Evolutionary conservation across 1,284 basidiomycete species (phyloP).

Genomic region (Laetiporus sulphureus): DNA sequence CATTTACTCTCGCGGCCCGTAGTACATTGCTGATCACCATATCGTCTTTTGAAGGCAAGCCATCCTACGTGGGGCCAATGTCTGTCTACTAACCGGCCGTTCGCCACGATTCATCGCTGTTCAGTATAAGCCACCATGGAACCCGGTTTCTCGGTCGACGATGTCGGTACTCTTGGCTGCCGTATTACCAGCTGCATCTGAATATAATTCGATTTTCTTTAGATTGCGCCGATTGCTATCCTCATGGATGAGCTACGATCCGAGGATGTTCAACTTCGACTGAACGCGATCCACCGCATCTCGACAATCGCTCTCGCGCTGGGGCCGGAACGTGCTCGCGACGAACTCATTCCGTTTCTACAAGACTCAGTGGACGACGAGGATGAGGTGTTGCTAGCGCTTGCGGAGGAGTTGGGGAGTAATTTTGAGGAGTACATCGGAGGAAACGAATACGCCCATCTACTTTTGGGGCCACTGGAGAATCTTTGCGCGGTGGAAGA

Average conservation of each 20-base stretch:
- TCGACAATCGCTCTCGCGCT: slow-evolving; percentile 98
- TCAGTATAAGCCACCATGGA: slow-evolving; percentile 43
- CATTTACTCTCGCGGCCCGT: no score
- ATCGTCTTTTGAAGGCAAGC: neutral
- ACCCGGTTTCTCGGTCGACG: slow-evolving; percentile 48
- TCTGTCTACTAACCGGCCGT: neutral
- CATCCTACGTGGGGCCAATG: neutral
- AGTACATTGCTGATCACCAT: no score
- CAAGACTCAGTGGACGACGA: slow-evolving; percentile 99
- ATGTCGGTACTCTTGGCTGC: slow-evolving; percentile 34
- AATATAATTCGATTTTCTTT: slow-evolving; percentile 6
- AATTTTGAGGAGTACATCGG: slow-evolving; percentile 95
- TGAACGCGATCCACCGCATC: slow-evolving; percentile 97
- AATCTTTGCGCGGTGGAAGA: slow-evolving; percentile 97
- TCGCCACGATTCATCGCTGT: no score
- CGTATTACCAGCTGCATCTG: no score
- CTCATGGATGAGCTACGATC: slow-evolving; percentile 94
- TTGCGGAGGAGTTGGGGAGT: slow-evolving; percentile 93
- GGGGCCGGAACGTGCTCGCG: slow-evolving; percentile 91
- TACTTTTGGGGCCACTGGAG: slow-evolving; percentile 90
- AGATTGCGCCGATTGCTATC: slow-evolving; percentile 84
- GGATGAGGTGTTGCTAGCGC: slow-evolving; percentile 94
- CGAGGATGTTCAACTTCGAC: slow-evolving; percentile 89
- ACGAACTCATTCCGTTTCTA: slow-evolving; percentile 95
- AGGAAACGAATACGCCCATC: slow-evolving; percentile 83